Evolutionary conservation across 2,329 filamentous ascomycete species (phyloP).

Genomic region (Plectosphaerella plurivora): DNA sequence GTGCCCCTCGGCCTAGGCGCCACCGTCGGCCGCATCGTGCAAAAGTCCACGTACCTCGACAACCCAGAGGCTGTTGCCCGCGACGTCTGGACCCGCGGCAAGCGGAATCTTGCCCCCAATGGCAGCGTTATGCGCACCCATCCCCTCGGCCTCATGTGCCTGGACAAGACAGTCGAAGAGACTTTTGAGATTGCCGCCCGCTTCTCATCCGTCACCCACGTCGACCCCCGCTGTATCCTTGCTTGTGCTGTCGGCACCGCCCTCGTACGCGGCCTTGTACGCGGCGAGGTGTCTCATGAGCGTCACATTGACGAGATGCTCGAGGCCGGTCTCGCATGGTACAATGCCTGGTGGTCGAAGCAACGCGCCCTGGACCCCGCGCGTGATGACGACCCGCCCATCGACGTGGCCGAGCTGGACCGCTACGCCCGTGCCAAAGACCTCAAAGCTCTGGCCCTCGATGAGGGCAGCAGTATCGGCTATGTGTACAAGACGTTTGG

Average conservation of each 20-base stretch:
- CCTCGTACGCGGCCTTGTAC: conserved; percentile 39
- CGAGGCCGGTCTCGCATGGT: conserved; percentile 34
- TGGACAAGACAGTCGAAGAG: conserved; percentile 32
- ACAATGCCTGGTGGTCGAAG: conserved; percentile 6
- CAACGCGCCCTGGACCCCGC: conserved; percentile 21
- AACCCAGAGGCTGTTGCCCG: conserved; percentile 34
- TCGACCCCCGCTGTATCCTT: conserved; percentile 46
- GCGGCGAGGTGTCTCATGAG: conserved; percentile 36
- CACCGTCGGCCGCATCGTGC: conserved; percentile 40
- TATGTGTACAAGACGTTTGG: conserved; percentile 52
- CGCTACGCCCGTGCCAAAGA: conserved; percentile 30
- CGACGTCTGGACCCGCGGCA: conserved; percentile 33
- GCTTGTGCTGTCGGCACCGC: conserved; percentile 42
- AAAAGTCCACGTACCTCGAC: conserved; percentile 28
- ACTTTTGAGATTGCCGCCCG: conserved; percentile 36
- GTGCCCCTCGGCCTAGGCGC: conserved; percentile 42
- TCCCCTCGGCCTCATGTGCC: conserved; percentile 42
- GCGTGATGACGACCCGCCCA: not conserved
- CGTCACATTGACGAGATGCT: conserved; percentile 35
- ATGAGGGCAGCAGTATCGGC: conserved; percentile 40
- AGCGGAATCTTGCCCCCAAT: conserved; percentile 39
- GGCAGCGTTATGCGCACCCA: conserved; percentile 51
- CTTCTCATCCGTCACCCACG: conserved; percentile 41
- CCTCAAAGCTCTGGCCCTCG: conserved; percentile 36
- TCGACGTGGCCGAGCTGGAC: conserved; percentile 36